Evolutionary conservation across 768 basidiomycete species (phyloP), one percentile per base, ranked within the genome.

Genomic region (Paxillus rubicundulus): DNA sequence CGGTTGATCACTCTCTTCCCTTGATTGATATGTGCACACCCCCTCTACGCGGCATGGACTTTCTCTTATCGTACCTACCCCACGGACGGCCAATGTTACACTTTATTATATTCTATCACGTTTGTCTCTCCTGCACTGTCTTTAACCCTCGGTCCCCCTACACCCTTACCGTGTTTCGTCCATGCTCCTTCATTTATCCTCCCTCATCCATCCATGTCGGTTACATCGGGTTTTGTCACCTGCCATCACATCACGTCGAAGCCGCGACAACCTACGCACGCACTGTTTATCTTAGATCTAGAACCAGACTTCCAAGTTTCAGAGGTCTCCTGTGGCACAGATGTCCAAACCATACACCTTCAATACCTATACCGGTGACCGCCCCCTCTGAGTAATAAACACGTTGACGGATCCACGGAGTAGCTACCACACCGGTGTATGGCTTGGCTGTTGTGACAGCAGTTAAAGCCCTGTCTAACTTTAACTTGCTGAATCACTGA

Each of bases 291-390:
- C 37, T 30, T 17, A 37, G 18, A 16, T 47, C 21, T 17, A 39
- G 40, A 18, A 24, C 20, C n/a, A 17, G 13, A 33, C 44, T 43
- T 43, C 24, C 42, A 28, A 43, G 24, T 5, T 45, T 45, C 30
- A 14, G 40, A 17, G 52, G 53, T 64, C 56, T 64, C 37, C 33
- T 47, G 53, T 54, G 49, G 47, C 55, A 56, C 62, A 66, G 60
- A 66, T 56, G 55, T 63, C 49, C 57, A 33, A 38, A 34, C 51
- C 36, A 34, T 46, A 53, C 48, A 43, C 55, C 45, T 66, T 56
- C 52, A 64, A 16, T 53, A 65, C 45, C 40, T 50, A 50, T 33
- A 18, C 32, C 49, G 50, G 49, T 17, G 37, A 50, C 56, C 41
- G 18, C 40, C 30, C 28, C 40, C 32, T 12, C 16, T n/a, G 32